Percentiles rank a stretch among this genome's conserved stretches.
These are phyloP conservation scores for Physcomitrellopsis africana DNA, from an alignment of 225 moss, liverwort and hornwort genomes.

Conservation along the genomic window DNA sequence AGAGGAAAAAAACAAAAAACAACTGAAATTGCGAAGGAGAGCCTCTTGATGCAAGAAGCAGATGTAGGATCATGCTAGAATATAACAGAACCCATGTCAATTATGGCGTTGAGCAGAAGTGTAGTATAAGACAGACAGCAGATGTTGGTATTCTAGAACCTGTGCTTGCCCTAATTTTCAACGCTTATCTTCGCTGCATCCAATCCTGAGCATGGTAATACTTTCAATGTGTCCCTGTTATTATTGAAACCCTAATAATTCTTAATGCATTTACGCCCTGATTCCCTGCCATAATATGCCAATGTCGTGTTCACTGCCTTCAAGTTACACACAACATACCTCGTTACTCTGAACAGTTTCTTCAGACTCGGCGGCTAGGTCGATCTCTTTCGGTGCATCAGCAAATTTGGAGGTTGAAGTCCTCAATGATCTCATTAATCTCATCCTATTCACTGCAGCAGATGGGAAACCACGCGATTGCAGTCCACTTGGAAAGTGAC, in stretches of 20 bases:
- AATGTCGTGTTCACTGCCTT: constrained; percentile 40
- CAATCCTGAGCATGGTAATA: constrained; percentile 13
- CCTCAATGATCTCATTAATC: constrained; percentile 57
- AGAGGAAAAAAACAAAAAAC: not conserved
- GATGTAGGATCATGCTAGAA: not conserved
- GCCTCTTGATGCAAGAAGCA: constrained; percentile 16
- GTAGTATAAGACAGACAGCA: not conserved
- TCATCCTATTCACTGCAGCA: constrained; percentile 56
- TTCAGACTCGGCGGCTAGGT: constrained; percentile 61
- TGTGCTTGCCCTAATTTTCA: not conserved
- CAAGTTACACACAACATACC: not conserved
- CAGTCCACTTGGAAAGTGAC: constrained; percentile 4
- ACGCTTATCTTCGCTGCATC: constrained; percentile 17
- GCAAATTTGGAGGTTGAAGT: constrained; percentile 66
- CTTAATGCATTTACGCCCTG: not conserved
- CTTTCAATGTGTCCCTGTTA: constrained; percentile 6
- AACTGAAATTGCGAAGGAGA: not conserved
- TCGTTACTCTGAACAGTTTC: constrained; percentile 70
- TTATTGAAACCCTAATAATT: not conserved
- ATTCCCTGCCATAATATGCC: no score
- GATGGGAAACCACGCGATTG: constrained; percentile 38
- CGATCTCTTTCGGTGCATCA: constrained; percentile 68
- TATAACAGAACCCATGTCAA: constrained; percentile 1
- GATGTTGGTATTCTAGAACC: not conserved
- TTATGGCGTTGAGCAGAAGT: not conserved